Base-by-base conservation (phyloP, 495 filamentous ascomycete species). In the Lepidopterella palustris region DNA sequence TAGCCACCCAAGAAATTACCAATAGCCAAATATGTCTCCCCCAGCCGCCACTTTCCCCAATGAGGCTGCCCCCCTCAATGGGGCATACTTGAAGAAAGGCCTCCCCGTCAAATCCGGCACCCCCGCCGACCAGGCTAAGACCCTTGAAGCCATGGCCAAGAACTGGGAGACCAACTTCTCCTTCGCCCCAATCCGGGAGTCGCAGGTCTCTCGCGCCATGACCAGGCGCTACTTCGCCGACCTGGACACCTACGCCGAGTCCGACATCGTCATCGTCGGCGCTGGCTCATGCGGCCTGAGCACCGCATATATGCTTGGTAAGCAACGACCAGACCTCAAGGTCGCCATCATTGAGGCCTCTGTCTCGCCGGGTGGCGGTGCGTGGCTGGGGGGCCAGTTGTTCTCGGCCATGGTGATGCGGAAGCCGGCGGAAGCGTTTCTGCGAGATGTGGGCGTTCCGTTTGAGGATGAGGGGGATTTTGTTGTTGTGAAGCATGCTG, bases 321-420 rank as follows among this genome's bases (percentile, higher is more conserved):
- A 86, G 73, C 82, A 85, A 66, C 88, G 89, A 56, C 90, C 90
- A 15, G 89, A 95, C 76, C 79, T 96, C 72, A 90, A 90, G 78
- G 92, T 95, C 74, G 87, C 89, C 62, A 88, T 96, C 73, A 83
- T 96, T 65, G 90, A 96, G 74, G 88, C 90, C 40, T 83, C 81
- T 56, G 90, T 96, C 52, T 84, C 88, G 39, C 90, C 90, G 59
- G 87, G 90, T 61, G 90, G 90, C 68, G 90, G 90, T 69, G 89
- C 90, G 57, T 96, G 90, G 90, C 83, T 96, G 31, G 90, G 90
- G 64, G 90, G 90, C 48, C 90, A 96, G 75, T 85, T 95, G 45
- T 95, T 96, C 80, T 85, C 81, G 66, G 90, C 89, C 55, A 96
- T 96, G 90, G 82, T 96, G 58, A 88, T 96, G 83, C 88, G 90